These are phyloP conservation scores for Grosmannia serpens DNA, from an alignment of 2,329 filamentous ascomycete species.

Conservation along the genomic window DNA sequence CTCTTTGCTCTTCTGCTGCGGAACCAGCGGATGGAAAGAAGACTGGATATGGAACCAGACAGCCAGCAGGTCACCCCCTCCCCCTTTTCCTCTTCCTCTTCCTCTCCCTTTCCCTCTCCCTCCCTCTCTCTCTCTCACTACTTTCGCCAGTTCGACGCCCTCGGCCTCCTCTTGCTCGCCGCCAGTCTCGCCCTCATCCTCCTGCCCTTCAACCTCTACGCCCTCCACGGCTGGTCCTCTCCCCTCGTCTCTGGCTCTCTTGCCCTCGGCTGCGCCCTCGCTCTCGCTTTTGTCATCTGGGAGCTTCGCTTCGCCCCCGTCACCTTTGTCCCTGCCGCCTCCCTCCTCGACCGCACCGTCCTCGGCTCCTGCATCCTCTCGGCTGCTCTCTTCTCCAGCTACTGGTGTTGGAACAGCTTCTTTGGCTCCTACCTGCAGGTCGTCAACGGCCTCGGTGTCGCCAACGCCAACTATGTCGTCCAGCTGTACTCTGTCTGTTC, in stretches of 20 bases:
- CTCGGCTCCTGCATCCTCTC: conserved; percentile 14
- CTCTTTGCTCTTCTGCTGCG: conserved; percentile 19
- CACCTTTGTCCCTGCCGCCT: conserved; percentile 27
- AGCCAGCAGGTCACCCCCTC: too few relatives aligned
- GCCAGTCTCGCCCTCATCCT: conserved; percentile 51
- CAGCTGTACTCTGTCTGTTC: conserved; percentile 9
- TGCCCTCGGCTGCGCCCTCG: conserved; percentile 23
- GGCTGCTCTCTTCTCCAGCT: conserved; percentile 7
- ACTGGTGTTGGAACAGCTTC: conserved; percentile 12
- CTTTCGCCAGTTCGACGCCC: conserved; percentile 5
- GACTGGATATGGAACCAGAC: too few relatives aligned
- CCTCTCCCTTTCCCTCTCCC: background rate
- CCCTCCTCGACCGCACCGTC: conserved; percentile 34
- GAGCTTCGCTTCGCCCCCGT: conserved; percentile 25
- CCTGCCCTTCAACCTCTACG: conserved; percentile 50
- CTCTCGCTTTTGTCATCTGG: conserved; percentile 24
- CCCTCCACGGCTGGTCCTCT: conserved; percentile 33
- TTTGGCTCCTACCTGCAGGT: conserved; percentile 13
- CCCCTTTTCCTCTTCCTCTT: background rate
- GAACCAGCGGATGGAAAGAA: too few relatives aligned
- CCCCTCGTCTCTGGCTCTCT: conserved; percentile 28
- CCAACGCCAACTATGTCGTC: conserved; percentile 10
- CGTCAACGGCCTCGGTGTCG: conserved; percentile 10
- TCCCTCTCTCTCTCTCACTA: conserved; percentile 31
- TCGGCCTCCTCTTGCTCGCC: conserved; percentile 47